These are phyloP conservation scores for Aspergillus carlsbadensis DNA, from an alignment of 495 filamentous ascomycete species.

Conservation along the genomic window DNA sequence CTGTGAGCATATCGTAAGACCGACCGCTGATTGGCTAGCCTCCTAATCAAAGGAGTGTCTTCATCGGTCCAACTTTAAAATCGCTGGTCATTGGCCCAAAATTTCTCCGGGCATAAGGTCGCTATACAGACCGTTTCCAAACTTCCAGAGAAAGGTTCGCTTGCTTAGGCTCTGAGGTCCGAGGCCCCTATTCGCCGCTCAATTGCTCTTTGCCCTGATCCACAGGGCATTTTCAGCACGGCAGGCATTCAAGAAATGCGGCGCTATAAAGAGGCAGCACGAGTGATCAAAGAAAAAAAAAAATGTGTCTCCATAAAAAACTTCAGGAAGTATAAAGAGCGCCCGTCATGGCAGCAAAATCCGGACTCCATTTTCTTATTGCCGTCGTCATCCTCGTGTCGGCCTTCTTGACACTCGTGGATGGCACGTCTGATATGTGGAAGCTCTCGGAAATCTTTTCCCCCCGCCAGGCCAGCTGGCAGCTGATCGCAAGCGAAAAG, in stretches of 20 bases:
- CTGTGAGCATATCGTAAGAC: constrained; percentile 3
- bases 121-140: constrained; percentile 6
- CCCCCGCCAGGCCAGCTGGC: background rate
- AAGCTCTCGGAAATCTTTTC: constrained; percentile 2
- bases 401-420: constrained; percentile 3
- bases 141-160: constrained; percentile 6
- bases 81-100: constrained; percentile 4
- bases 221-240: background rate
- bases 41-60: background rate
- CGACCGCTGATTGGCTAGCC: constrained; percentile 6
- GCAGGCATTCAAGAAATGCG: background rate
- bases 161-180: background rate
- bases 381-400: constrained; percentile 1
- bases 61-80: constrained; percentile 4
- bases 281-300: background rate
- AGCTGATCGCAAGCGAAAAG: constrained; percentile 2
- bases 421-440: constrained; percentile 8
- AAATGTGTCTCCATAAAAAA: background rate
- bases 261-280: constrained; percentile 1
- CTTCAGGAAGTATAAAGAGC: constrained; percentile 2
- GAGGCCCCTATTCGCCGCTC: constrained; percentile 3
- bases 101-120: background rate
- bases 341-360: constrained; percentile 2
- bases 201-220: constrained; percentile 1
- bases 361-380: background rate